Base-by-base conservation (phyloP, 139 green algal genomes). In the Ettlia oleoabundans region DNA sequence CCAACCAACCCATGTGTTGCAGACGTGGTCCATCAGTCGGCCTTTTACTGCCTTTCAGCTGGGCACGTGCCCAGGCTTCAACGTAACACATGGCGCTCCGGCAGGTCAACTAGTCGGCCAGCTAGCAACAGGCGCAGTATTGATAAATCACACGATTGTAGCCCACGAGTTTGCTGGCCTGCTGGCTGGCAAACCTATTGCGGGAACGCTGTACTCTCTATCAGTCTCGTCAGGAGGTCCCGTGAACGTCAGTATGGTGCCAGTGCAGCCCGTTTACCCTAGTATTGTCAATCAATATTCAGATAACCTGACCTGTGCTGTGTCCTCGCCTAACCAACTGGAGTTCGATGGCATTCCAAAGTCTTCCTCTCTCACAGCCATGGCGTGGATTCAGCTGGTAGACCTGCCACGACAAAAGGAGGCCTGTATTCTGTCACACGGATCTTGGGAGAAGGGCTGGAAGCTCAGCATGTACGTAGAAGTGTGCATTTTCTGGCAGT, bases 391-490 rank as follows among this genome's bases (percentile, higher is more conserved):
- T 5, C 32, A 78, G 71, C 19, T 78, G n/a, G 33, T 10, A 24
- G 37, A 42, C 63, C 4, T 19, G 24, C 71, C 71, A 67, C 37
- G 40, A 26, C 19, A 18, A 18, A 78, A 78, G n/a, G 71, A 78
- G 24, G 71, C 71, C 7, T 78, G 71, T n/a, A 78, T 78, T 22
- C 7, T 78, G 52, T 58, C 33, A 15, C 71, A 78, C 18, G 71
- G 71, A 10, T 67, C 52, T 30, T 78, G 71, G 71, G 71, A 78
- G 24, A 42, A 78, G 9, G 71, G 71, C 4, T 78, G 71, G 71
- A 78, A 78, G 52, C 52, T 78, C 21, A 78, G 71, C n/a, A 63
- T 78, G 64, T 71, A 42, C 41, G 64, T 42, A n/a, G n/a, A n/a
- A n/a, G n/a, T n/a, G n/a, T n/a, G 61, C 28, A 10, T 67, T 33